Evolutionary conservation across 1,284 basidiomycete genomes (phyloP).

Genomic region (Thelephora terrestris): DNA sequence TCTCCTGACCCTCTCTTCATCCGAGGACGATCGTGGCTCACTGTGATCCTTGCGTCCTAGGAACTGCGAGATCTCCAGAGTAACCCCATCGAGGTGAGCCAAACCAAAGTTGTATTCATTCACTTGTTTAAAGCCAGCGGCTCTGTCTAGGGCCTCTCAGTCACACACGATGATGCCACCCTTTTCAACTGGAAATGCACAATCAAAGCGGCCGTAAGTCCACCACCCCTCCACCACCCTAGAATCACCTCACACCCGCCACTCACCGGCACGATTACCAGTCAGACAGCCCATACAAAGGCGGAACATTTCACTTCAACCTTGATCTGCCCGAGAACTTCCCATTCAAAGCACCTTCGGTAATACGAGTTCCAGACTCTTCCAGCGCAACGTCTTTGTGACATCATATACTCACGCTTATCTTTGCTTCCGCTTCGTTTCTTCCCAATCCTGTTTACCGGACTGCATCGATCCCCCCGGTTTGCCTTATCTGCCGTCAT

Average conservation of each 20-base stretch:
- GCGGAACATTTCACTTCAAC: conserved; percentile 72
- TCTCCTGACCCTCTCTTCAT: conserved; percentile 18
- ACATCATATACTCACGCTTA: conserved; percentile 6
- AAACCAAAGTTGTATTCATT: not conserved
- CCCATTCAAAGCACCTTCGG: conserved; percentile 84
- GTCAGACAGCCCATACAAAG: conserved; percentile 76
- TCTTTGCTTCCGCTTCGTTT: conserved; percentile 6
- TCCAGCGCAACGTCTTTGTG: not conserved
- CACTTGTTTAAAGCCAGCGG: not conserved
- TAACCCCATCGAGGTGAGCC: conserved; percentile 50
- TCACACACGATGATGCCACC: conserved; percentile 63
- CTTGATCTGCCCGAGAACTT: conserved; percentile 67
- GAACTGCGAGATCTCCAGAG: conserved; percentile 50
- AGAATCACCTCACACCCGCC: conserved; percentile 1
- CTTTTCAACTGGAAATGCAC: conserved; percentile 70
- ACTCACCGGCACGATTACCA: conserved; percentile 19
- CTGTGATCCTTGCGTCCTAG: conserved; percentile 26
- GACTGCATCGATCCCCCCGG: not conserved
- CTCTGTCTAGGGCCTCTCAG: conserved; percentile 41
- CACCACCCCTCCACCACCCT: not conserved
- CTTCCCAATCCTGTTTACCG: conserved; percentile 15
- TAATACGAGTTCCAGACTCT: conserved; percentile 20
- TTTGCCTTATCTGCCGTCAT: not conserved
- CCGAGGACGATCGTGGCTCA: conserved; percentile 2
- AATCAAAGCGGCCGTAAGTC: conserved; percentile 66